phyloP scores from a whole-genome alignment of 1,284 basidiomycete species.

The Ceraceosorus guamensis region DNA sequence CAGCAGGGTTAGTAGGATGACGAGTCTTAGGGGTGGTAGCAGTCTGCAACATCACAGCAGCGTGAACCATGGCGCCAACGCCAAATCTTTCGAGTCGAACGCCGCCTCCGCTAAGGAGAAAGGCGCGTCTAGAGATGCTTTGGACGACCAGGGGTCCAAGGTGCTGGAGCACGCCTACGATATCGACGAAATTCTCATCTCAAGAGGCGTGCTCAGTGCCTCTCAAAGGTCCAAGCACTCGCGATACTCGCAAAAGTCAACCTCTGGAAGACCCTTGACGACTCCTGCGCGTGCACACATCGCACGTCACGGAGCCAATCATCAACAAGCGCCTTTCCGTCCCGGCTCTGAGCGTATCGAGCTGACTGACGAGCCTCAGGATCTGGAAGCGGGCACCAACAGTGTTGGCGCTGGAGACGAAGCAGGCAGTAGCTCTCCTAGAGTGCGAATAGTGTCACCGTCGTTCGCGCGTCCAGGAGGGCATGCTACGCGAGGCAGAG shows the following conservation, averaged over 20 bases:
- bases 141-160: no score
- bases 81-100: no score
- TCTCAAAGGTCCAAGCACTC: neutral
- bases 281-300: no score
- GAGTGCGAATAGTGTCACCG: no score
- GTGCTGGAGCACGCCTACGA: neutral
- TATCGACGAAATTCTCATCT: neutral
- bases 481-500: neutral
- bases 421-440: no score
- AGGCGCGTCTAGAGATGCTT: no score
- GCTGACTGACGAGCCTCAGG: neutral
- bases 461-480: neutral
- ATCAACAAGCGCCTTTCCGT: neutral
- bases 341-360: neutral
- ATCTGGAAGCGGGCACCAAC: neutral
- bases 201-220: neutral
- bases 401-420: no score
- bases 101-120: no score
- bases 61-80: no score
- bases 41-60: neutral
- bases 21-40: neutral
- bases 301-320: no score
- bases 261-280: no score
- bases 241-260: no score
- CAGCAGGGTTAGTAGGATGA: neutral